Evolutionary conservation across 2,329 filamentous ascomycete genomes (phyloP), one percentile per base, ranked within the genome.

Genomic region (Monosporascus sp.): DNA sequence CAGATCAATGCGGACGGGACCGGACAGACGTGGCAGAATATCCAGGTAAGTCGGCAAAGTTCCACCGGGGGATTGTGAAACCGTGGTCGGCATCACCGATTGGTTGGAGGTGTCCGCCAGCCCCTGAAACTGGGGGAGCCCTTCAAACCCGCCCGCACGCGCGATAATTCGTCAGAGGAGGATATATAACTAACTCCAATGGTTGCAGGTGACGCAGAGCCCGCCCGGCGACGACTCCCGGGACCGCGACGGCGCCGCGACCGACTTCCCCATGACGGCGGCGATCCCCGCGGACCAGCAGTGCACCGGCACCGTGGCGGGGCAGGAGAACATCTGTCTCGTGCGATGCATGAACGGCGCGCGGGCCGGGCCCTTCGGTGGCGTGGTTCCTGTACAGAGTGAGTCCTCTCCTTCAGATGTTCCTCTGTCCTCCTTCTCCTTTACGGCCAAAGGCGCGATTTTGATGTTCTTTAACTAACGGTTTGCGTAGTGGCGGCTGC

Each of bases 1-100:
- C 82, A 82, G 75, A 83, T 86, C 65, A 84, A 85, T 62, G 68
- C 73, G 51, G 82, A 83, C 53, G 84, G 73, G 52, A 83, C 82
- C 5, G 83, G 76, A 24, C 64, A 72, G 47, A 65, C 71, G 57
- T 85, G 80, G 76, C 65, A 69, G 22, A 68, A 77, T 55, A 79
- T 83, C 64, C 68, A 76, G 36, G 82, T 86, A 34, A 4, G 31
- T 34, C 9, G 27, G 7, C 27, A 31, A 5, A 31, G 31, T 34
- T 11, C 31, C 31, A 34, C 31, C 2, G 3, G 4, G 11, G 31
- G 5, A 5, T 14, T 34, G 31, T 34, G 31, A 11, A 31, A 5
- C 27, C 3, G 27, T 1, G 27, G 27, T 25, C 24, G 24, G 24
- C 24, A 25, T 25, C 24, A 25, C 24, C 5, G 24, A 25, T 25